A percentile compares a stretch with the other conserved stretches of the same genome.
These are phyloP conservation scores for Thalassiosira allenii DNA, from an alignment of 352 stramenopile species.

Conservation along the genomic window DNA sequence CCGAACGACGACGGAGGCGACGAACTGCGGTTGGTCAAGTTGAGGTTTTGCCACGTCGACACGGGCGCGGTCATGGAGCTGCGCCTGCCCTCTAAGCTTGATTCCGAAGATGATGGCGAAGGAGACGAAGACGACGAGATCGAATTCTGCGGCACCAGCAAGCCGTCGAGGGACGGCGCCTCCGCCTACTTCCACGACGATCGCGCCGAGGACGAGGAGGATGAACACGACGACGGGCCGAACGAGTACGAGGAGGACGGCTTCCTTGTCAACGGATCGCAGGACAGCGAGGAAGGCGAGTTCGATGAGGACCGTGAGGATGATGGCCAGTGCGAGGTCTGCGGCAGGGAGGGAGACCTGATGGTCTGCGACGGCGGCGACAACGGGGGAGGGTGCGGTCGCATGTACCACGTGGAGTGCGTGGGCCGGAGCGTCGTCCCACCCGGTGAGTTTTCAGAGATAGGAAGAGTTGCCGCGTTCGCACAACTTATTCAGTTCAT, in stretches of 20 bases:
- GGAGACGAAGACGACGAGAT: constrained; percentile 48
- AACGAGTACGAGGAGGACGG: constrained; percentile 61
- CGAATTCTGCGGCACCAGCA: constrained; percentile 30
- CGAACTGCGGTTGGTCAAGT: constrained; percentile 33
- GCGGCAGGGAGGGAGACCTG: constrained; percentile 67
- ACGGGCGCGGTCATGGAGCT: constrained; percentile 60
- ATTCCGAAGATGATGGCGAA: too few species aligned
- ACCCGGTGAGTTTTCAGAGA: constrained; percentile 50
- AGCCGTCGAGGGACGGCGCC: constrained; percentile 18
- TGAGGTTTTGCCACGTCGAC: constrained; percentile 61
- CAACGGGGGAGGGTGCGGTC: constrained; percentile 61
- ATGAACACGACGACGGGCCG: constrained; percentile 29
- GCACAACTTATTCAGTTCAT: constrained; percentile 14
- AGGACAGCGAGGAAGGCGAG: constrained; percentile 27
- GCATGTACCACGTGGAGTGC: constrained; percentile 65
- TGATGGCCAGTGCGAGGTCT: constrained; percentile 55
- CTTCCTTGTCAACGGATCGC: constrained; percentile 54
- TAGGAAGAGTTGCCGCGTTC: too few species aligned
- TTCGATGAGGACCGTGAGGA: constrained; percentile 36
- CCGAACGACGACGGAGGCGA: constrained; percentile 1
- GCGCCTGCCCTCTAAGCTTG: constrained; percentile 38
- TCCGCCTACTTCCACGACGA: constrained; percentile 32
- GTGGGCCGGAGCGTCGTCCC: constrained; percentile 43
- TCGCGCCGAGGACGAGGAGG: constrained; percentile 40
- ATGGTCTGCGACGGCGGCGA: constrained; percentile 75